Conservation (phyloP, 2,329 filamentous ascomycete genomes). For the Hymenoscyphus repandus region DNA sequence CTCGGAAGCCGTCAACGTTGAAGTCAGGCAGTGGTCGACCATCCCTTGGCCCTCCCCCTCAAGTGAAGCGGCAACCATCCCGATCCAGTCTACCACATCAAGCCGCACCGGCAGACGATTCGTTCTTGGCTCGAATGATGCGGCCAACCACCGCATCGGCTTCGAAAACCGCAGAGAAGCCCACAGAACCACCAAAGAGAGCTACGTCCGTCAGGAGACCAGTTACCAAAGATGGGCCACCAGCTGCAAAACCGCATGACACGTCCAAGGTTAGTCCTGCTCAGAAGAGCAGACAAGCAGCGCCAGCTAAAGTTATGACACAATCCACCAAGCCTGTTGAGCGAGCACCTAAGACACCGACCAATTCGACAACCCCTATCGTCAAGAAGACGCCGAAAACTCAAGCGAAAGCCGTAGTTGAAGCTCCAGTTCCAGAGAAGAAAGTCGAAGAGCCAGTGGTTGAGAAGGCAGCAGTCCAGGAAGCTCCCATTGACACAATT, state of each 20-base stretch:
- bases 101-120: constrained; percentile 56
- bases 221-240: constrained; percentile 23
- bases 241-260: constrained; percentile 16
- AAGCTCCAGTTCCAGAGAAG: constrained; percentile 3
- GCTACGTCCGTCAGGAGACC: constrained; percentile 24
- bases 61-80: constrained; percentile 42
- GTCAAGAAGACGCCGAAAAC: neutral
- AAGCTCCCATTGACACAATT: neutral
- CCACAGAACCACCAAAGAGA: constrained; percentile 40
- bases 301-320: constrained; percentile 9
- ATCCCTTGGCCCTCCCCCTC: constrained; percentile 50
- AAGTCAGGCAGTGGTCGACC: constrained; percentile 23
- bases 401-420: constrained; percentile 1
- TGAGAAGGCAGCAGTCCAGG: constrained; percentile 13
- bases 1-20: constrained; percentile 25
- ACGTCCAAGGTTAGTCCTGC: constrained; percentile 12
- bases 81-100: constrained; percentile 47
- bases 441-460: constrained; percentile 6
- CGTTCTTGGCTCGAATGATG: constrained; percentile 79
- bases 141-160: constrained; percentile 66
- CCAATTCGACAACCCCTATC: neutral
- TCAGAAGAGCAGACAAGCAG: constrained; percentile 12
- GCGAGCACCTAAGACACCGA: constrained; percentile 7
- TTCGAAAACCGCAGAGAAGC: constrained; percentile 62
- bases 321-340: constrained; percentile 14